phyloP scores from a whole-genome alignment of 2,329 filamentous ascomycete genomes.

The Fusarium foetens region DNA sequence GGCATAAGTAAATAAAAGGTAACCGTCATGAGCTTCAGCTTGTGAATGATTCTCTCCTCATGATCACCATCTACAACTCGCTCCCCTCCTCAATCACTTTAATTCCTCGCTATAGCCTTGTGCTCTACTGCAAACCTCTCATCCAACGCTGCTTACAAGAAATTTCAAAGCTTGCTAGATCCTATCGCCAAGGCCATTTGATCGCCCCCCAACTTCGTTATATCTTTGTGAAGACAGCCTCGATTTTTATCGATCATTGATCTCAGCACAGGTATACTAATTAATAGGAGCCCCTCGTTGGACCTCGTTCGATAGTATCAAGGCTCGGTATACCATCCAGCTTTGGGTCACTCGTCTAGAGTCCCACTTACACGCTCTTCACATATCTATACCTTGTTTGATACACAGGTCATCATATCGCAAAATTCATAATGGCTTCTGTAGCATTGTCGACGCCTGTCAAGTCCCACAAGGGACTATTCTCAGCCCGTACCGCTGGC shows the following conservation, averaged over 20 bases:
- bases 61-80: conserved; percentile 37
- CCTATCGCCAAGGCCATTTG: conserved; percentile 59
- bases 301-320: conserved; percentile 61
- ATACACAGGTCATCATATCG: conserved; percentile 18
- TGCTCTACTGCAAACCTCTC: conserved; percentile 41
- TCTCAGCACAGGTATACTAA: conserved; percentile 58
- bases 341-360: conserved; percentile 60
- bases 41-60: conserved; percentile 39
- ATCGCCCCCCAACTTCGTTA: conserved; percentile 58
- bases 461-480: conserved; percentile 94
- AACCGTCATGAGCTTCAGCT: conserved; percentile 37
- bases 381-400: conserved; percentile 8
- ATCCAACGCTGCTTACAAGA: conserved; percentile 41
- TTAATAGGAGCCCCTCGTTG: conserved; percentile 67
- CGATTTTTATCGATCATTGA: conserved; percentile 60
- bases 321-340: conserved; percentile 53
- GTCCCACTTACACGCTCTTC: conserved; percentile 38
- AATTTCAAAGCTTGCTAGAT: conserved; percentile 58
- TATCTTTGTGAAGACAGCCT: conserved; percentile 56
- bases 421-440: conserved; percentile 76
- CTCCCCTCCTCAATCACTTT: conserved; percentile 19
- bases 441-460: conserved; percentile 86
- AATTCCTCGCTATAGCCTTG: conserved; percentile 26
- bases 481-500: conserved; percentile 91
- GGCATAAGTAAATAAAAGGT: conserved; percentile 60